Evolutionary conservation across 139 green algal species (phyloP).

Genomic region (Pseudopediastrum boryanum): DNA sequence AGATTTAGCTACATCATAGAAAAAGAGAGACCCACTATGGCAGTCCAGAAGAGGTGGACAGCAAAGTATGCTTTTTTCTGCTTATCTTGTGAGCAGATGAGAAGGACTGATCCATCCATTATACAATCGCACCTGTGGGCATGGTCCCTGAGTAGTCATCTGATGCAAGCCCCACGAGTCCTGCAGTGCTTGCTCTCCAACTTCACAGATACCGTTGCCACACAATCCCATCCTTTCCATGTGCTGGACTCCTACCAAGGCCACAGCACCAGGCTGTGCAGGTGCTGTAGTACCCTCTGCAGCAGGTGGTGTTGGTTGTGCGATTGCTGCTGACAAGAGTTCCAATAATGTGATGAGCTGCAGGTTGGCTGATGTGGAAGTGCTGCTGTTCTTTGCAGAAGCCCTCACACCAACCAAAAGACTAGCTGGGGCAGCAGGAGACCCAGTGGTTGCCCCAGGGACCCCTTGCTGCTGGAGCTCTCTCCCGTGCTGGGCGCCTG

Average conservation of each 20-base stretch:
- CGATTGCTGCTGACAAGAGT: slow-evolving; percentile 21
- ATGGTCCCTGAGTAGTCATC: not conserved
- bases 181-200: slow-evolving; percentile 43
- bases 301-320: slow-evolving; percentile 28
- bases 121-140: slow-evolving; percentile 10
- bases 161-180: not conserved
- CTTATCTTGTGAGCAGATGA: not conserved
- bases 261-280: not conserved
- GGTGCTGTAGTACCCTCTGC: slow-evolving; percentile 18
- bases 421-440: too few species aligned
- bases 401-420: too few species aligned
- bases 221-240: slow-evolving; percentile 47
- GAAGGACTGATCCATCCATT: not conserved
- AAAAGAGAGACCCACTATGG: not conserved
- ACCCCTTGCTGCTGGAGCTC: too few species aligned
- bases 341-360: not conserved
- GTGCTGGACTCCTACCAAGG: not conserved
- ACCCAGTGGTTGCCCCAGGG: too few species aligned
- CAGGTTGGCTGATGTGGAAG: not conserved
- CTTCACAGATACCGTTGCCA: slow-evolving; percentile 66
- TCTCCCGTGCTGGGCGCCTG: too few species aligned
- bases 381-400: slow-evolving; percentile 13
- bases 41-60: not conserved
- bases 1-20: not conserved
- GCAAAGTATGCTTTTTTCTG: not conserved